These are phyloP conservation scores for Yarrowia bubula DNA, from an alignment of 805 yeast species.

Conservation along the genomic window DNA sequence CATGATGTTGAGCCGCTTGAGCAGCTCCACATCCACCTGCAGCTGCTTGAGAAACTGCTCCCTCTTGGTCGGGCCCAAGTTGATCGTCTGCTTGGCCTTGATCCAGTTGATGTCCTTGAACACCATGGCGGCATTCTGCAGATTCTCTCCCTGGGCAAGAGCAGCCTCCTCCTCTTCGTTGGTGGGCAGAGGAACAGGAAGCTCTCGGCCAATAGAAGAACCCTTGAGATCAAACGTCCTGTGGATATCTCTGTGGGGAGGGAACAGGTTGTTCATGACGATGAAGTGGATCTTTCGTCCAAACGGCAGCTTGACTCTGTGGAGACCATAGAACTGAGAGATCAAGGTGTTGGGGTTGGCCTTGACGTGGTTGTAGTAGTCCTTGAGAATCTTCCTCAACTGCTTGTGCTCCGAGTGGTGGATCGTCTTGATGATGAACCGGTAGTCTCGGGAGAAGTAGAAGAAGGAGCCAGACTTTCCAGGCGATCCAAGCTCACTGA, in stretches of 20 bases:
- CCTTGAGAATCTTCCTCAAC: slow-evolving; percentile 65
- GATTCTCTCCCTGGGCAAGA: slow-evolving; percentile 27
- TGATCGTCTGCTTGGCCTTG: slow-evolving; percentile 58
- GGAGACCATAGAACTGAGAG: slow-evolving; percentile 95
- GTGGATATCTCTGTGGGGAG: slow-evolving; percentile 86
- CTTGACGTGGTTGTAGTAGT: slow-evolving; percentile 77
- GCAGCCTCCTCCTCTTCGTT: slow-evolving; percentile 26
- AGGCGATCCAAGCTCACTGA: slow-evolving; percentile 90
- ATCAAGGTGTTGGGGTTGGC: slow-evolving; percentile 82
- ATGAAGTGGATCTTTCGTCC: slow-evolving; percentile 82
- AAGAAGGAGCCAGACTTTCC: slow-evolving; percentile 97
- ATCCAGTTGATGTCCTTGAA: slow-evolving; percentile 89
- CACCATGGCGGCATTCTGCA: slow-evolving; percentile 44
- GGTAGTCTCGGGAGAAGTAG: slow-evolving; percentile 89
- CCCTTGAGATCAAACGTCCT: slow-evolving; percentile 90
- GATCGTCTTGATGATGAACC: slow-evolving; percentile 92
- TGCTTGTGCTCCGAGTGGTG: slow-evolving; percentile 91
- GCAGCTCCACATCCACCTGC: slow-evolving; percentile 66
- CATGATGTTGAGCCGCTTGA: slow-evolving; percentile 82
- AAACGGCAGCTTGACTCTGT: slow-evolving; percentile 85
- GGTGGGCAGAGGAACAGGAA: slow-evolving; percentile 32
- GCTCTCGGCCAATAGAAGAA: slow-evolving; percentile 72
- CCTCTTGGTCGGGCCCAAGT: slow-evolving; percentile 71
- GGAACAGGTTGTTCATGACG: slow-evolving; percentile 96
- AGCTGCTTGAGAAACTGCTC: slow-evolving; percentile 65